A percentile compares a stretch with the other conserved stretches of the same genome.
Evolutionary conservation across 2,329 filamentous ascomycete species (phyloP).

Genomic region (Botrytis porri): DNA sequence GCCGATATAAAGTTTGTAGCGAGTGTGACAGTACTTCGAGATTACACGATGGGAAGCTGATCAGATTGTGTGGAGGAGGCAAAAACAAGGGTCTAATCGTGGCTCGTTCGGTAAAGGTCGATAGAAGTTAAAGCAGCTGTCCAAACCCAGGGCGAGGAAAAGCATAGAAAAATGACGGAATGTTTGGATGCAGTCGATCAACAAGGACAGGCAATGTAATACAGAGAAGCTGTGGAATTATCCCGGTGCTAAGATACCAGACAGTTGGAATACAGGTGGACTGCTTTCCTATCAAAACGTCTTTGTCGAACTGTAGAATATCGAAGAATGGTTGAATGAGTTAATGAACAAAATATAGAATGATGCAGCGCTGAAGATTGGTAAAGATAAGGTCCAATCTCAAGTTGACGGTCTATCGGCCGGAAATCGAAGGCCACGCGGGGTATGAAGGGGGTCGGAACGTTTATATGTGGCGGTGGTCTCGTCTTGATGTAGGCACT

Average conservation of each 20-base stretch:
- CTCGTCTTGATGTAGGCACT: constrained; percentile 8
- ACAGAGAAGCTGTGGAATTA: constrained; percentile 1
- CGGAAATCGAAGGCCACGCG: constrained; percentile 1
- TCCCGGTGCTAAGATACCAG: background rate
- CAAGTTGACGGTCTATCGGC: constrained; percentile 2
- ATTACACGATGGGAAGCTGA: constrained; percentile 2
- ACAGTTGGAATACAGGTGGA: background rate
- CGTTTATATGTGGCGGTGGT: constrained; percentile 1
- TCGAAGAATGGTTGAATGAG: background rate
- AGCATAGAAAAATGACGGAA: background rate
- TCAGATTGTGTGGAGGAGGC: constrained; percentile 16
- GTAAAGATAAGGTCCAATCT: background rate
- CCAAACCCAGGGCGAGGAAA: background rate
- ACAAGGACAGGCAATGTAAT: background rate
- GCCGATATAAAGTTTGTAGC: constrained; percentile 7
- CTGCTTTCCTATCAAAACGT: background rate
- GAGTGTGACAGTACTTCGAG: background rate
- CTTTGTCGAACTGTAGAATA: background rate
- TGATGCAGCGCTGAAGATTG: background rate
- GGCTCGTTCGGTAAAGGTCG: constrained; percentile 15
- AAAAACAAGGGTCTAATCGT: constrained; percentile 17
- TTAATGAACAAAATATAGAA: background rate
- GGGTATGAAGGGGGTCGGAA: constrained; percentile 6
- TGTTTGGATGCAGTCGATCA: background rate
- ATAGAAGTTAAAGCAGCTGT: constrained; percentile 4